These are phyloP conservation scores for Neocatenulostroma microsporum DNA, from an alignment of 2,329 filamentous ascomycete species.

Conservation along the genomic window DNA sequence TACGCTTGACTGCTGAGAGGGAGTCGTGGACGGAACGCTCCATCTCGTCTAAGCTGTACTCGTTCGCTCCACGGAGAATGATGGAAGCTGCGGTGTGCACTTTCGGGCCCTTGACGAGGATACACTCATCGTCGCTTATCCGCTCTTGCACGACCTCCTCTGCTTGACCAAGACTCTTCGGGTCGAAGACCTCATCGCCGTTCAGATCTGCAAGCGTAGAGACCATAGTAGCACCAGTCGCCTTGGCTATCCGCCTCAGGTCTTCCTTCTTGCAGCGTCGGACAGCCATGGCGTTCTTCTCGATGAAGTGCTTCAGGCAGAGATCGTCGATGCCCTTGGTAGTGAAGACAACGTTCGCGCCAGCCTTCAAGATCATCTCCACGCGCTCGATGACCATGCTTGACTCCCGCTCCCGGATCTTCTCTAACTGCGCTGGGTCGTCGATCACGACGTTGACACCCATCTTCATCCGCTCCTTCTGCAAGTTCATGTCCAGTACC, in stretches of 20 bases:
- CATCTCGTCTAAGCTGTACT: slow-evolving; percentile 97
- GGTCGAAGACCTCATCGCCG: slow-evolving; percentile 92
- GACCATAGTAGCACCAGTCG: slow-evolving; percentile 86
- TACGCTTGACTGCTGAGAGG: slow-evolving; percentile 92
- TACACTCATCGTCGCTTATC: slow-evolving; percentile 98
- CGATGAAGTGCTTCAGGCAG: slow-evolving; percentile 87
- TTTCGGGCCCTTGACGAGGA: slow-evolving; percentile 93
- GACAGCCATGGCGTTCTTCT: slow-evolving; percentile 92
- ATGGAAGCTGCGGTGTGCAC: slow-evolving; percentile 88
- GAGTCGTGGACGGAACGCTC: slow-evolving; percentile 97
- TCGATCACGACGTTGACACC: slow-evolving; percentile 98
- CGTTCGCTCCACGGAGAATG: slow-evolving; percentile 90
- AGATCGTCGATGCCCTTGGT: slow-evolving; percentile 98
- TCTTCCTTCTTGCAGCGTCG: slow-evolving; percentile 98
- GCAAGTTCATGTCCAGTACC: slow-evolving; percentile 92
- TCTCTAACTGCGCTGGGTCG: slow-evolving; percentile 92
- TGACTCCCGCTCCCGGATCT: slow-evolving; percentile 87
- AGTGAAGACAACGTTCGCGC: slow-evolving; percentile 90
- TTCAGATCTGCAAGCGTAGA: slow-evolving; percentile 94
- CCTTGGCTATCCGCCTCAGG: slow-evolving; percentile 86
- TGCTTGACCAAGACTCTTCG: slow-evolving; percentile 78
- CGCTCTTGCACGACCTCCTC: slow-evolving; percentile 98
- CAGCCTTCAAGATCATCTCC: slow-evolving; percentile 95
- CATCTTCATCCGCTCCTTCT: slow-evolving; percentile 99
- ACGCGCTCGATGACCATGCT: slow-evolving; percentile 90